Evolutionary conservation across 805 yeast species (phyloP), one percentile per base, ranked within the genome.

Genomic region (Ascoidea asiatica): DNA sequence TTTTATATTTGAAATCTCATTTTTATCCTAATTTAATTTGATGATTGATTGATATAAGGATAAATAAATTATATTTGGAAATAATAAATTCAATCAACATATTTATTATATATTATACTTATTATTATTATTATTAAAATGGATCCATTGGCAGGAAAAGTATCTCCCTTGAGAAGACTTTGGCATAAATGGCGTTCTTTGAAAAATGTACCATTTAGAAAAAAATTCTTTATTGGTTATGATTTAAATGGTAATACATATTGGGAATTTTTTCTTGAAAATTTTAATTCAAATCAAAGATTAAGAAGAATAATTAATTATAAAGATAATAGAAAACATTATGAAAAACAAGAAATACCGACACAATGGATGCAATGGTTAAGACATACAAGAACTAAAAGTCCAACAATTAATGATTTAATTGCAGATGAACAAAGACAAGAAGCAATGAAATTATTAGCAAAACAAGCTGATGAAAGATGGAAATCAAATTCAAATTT

Each of bases 321-420:
- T 11, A 57, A 61, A 38, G 59, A 63, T 37, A 65, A 67, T 39
- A 66, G 67, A 45, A 56, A 66, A 4, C 73, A 71, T 54, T 67
- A 73, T 40, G 74, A 72, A 5, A 82, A 79, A 49, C 79, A 80
- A 50, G 77, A 75, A 50, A 58, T 66, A 5, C 73, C 76, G 17
- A 75, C 87, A 15, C 86, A 77, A 53, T 85, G 95, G 94, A 65
- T 73, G 37, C 89, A 81, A 56, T 85, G 95, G 95, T 67, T 86
- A 19, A 61, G 90, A 44, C 66, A 74, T 52, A 77, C 84, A 2
- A 66, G 92, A 42, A 60, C 65, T 1, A 55, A 60, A 2, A 69
- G 79, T 5, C 95, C 95, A 0, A 66, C 78, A 0, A 53, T 85
- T 19, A 64, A 69, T 37, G 95, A 85, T 48, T 67, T 85, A 37